phyloP scores from a whole-genome alignment of 192 early-diverging fungal species.

The Polychytrium aggregatum region DNA sequence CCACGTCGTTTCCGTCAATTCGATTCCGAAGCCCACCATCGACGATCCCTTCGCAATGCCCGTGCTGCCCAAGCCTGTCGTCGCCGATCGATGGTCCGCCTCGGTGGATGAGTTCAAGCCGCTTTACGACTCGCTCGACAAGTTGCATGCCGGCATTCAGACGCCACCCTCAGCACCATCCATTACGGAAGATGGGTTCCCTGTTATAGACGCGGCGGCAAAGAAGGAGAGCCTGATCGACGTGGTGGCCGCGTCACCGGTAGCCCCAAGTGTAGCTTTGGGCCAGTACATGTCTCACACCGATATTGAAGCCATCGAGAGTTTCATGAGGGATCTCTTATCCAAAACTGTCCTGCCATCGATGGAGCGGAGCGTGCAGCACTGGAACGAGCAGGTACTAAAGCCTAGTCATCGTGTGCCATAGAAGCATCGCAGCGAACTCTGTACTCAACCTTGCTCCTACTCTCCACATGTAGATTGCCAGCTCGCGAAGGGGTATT shows the following conservation, averaged over 20 bases:
- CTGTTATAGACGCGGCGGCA: conserved; percentile 6
- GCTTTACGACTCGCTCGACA: conserved; percentile 16
- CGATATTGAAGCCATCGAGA: conserved; percentile 40
- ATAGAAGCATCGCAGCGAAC: not conserved
- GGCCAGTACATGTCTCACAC: conserved; percentile 39
- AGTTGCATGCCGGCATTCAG: not conserved
- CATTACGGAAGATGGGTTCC: conserved; percentile 16
- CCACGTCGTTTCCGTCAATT: conserved; percentile 51
- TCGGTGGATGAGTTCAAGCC: conserved; percentile 26
- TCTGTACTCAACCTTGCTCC: not conserved
- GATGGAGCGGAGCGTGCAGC: conserved; percentile 79
- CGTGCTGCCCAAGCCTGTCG: conserved; percentile 10
- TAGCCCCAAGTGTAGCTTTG: conserved; percentile 12
- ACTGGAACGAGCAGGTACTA: conserved; percentile 74
- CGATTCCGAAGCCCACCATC: conserved; percentile 11
- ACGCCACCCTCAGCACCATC: conserved; percentile 8
- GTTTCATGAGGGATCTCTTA: conserved; percentile 51
- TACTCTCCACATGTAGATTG: conserved; percentile 38
- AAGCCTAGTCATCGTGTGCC: not conserved
- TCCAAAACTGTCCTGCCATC: conserved; percentile 68
- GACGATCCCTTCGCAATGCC: conserved; percentile 5
- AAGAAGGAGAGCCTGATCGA: not conserved
- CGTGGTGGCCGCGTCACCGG: not conserved
- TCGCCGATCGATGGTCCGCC: conserved; percentile 32
- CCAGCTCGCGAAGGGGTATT: conserved; percentile 71